Evolutionary conservation across 805 yeast species (phyloP).

Genomic region (Candida pini): DNA sequence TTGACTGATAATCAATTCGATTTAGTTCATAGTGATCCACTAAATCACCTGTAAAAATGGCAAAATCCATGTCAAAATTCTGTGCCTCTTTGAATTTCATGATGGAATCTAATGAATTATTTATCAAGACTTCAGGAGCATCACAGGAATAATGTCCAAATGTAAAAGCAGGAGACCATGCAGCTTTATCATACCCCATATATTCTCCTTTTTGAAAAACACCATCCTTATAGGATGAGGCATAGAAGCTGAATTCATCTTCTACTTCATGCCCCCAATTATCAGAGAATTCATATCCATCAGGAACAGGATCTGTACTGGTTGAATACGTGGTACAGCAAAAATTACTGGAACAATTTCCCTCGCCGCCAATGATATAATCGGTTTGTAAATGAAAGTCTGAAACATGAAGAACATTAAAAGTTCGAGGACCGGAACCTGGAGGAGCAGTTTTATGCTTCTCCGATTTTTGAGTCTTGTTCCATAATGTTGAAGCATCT

Average conservation of each 20-base stretch:
- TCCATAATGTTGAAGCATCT: constrained; percentile 38
- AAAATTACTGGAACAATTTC: constrained; percentile 49
- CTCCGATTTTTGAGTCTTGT: constrained; percentile 32
- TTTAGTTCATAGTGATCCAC: constrained; percentile 60
- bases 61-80: constrained; percentile 44
- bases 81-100: constrained; percentile 28
- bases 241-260: constrained; percentile 18
- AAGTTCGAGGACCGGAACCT: constrained; percentile 29
- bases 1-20: constrained; percentile 41
- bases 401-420: constrained; percentile 60
- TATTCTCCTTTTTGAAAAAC: constrained; percentile 25
- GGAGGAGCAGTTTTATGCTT: constrained; percentile 40
- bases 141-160: constrained; percentile 64
- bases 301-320: constrained; percentile 34
- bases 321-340: constrained; percentile 55
- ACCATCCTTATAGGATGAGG: constrained; percentile 26
- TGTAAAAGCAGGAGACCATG: constrained; percentile 49
- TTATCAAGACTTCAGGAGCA: constrained; percentile 56
- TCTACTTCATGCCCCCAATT: constrained; percentile 5
- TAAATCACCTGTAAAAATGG: constrained; percentile 68
- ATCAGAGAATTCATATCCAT: constrained; percentile 35
- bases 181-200: constrained; percentile 19
- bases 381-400: constrained; percentile 61
- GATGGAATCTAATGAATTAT: constrained; percentile 47
- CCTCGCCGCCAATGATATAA: constrained; percentile 49